Percentiles rank a stretch among this genome's conserved stretches.
phyloP scores from a whole-genome alignment of 352 stramenopile species.

The Nothophytophthora sp. region DNA sequence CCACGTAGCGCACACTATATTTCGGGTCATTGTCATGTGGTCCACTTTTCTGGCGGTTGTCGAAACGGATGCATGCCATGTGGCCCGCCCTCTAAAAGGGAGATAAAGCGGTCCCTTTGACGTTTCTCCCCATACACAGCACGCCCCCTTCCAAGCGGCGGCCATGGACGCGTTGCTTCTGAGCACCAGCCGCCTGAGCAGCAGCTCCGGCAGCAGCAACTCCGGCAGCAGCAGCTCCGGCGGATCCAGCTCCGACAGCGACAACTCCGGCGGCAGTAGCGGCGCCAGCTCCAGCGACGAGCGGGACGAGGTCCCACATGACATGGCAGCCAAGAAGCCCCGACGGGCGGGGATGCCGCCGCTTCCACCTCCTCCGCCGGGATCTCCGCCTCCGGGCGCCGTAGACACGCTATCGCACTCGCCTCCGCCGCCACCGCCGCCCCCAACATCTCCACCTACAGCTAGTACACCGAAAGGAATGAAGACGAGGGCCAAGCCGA shows the following conservation, averaged over 20 bases:
- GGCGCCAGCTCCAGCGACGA: conserved; percentile 16
- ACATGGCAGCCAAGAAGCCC: too few relatives aligned
- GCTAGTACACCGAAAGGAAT: conserved; percentile 17
- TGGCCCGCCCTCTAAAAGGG: too few relatives aligned
- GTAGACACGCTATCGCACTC: conserved; percentile 19
- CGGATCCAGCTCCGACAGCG: conserved; percentile 44
- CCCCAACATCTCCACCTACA: conserved; percentile 25
- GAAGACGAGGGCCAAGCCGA: conserved; percentile 23
- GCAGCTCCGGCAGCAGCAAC: conserved; percentile 18
- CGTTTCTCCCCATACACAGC: too few relatives aligned
- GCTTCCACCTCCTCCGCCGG: conserved; percentile 33
- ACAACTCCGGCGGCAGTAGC: conserved; percentile 39
- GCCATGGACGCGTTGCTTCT: conserved; percentile 28
- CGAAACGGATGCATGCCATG: conserved; percentile 3
- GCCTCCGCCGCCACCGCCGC: conserved; percentile 34
- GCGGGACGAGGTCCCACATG: too few relatives aligned
- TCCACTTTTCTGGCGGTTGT: neutral
- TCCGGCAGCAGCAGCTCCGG: conserved; percentile 32
- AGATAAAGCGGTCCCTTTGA: too few relatives aligned
- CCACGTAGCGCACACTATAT: too few relatives aligned
- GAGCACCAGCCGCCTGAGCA: conserved; percentile 20
- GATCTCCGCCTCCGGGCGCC: conserved; percentile 15
- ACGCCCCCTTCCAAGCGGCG: neutral
- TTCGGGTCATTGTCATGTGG: too few relatives aligned
- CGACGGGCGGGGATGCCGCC: conserved; percentile 8